Evolutionary conservation across 306 rosid genomes (phyloP), one percentile per base, ranked within the genome.

Genomic region (Mimosa pudica): DNA sequence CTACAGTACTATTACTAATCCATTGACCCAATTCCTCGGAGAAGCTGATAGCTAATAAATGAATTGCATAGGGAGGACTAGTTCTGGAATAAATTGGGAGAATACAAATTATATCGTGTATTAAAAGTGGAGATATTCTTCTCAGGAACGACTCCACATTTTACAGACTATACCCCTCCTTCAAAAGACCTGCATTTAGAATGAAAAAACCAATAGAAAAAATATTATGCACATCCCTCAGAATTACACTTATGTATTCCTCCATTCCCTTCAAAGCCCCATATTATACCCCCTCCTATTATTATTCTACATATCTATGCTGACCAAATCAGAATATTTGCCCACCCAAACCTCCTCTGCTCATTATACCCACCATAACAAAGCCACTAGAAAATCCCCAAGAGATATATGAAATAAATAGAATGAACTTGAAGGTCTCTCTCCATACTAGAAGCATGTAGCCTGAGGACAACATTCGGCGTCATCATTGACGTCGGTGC

Each of bases 111-210:
- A 65, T 66, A 47, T 77, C 70, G 81, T 78, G 79, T 80, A 77
- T 67, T 38, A 38, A 47, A 73, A 73, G 82, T 62, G 89, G 85
- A 79, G 80, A 85, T 84, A 79, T 81, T 78, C 79, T 81, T 78
- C 79, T 78, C 81, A 60, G 70, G 71, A 77, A 64, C 66, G 86
- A 80, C 85, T 83, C 86, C 93, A 83, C 86, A 74, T 57, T 81
- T 72, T 80, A 84, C 85, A 71, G 77, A 76, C 79, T 89, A 84
- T 89, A 78, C 88, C 89, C 85, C 82, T 47, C 83, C 84, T 81
- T 58, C 67, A 42, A 52, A 81, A 46, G 73, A 20, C 52, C 5
- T 38, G 42, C 42, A 38, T 38, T 38, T 41, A 58, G 76, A 81
- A 75, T 55, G 58, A 42, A 61, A 10, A 1, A 13, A 55, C 49